Base-by-base conservation (phyloP, 176 grass and related monocot genomes). In the Coix lacrymajobi region DNA sequence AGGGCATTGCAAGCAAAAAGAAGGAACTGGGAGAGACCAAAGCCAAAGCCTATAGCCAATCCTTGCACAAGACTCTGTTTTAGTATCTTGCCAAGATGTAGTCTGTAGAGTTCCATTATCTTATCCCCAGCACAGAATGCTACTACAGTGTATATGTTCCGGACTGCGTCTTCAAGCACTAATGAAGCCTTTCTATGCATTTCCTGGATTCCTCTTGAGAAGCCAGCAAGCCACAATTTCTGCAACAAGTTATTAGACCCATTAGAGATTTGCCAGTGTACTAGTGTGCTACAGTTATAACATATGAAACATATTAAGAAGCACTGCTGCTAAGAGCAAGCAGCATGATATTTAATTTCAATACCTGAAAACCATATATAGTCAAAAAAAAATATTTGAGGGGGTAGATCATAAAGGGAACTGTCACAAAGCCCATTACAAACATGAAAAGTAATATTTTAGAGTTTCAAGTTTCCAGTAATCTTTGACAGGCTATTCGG, bases 221-320 rank as follows among this genome's bases (percentile, higher is more conserved):
- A 99, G 54, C 97, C 97, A 78, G 91, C 93, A 88, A 99, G 97
- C 97, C 97, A 99, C 85, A 94, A 69, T 90, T 99, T 99, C 97
- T 99, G 91, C 70, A 75, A 91, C 39, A 56, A 49, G 71, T 87
- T 54, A 76, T 77, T 36, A 84, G 9, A 75, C 73, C 49, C 17
- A 61, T 70, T 65, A 49, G 76, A 68, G 9, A 77, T 69, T 66
- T 29, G 51, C n/a, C 49, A 88, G 62, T 30, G 8, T 63, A 84
- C 48, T 54, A 41, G 68, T 69, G 62, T 64, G 40, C 38, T 66
- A 46, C 44, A 32, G 28, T 74, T 54, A 54, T 48, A 65, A 36
- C 37, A 83, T 67, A 68, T n/a, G 62, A 32, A 36, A 13, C 51
- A n/a, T 80, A 70, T 76, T 33, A 76, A 49, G 41, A 64, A 14